These are phyloP conservation scores for Aspergillus glaucus DNA, from an alignment of 2,329 filamentous ascomycete genomes.

Conservation along the genomic window DNA sequence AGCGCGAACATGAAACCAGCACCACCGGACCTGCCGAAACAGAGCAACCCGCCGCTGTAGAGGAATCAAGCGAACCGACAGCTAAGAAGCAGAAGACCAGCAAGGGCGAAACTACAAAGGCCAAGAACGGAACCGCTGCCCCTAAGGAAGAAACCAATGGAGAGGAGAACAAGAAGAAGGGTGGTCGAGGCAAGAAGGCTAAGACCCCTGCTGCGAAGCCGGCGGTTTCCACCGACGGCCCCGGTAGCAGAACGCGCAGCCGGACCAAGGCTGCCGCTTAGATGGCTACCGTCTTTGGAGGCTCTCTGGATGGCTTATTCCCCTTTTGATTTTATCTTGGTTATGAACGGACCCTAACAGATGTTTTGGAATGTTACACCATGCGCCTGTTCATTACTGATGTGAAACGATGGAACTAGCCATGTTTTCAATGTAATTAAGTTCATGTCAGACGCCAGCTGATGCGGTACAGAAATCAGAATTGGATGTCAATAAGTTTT, in stretches of 20 bases:
- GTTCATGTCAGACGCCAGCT: not conserved
- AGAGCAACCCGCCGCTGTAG: slow-evolving; percentile 7
- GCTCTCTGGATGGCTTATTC: not conserved
- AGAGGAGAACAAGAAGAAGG: slow-evolving; percentile 27
- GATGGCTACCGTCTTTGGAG: not conserved
- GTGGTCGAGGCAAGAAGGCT: slow-evolving; percentile 26
- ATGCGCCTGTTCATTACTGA: not conserved
- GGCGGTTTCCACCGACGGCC: slow-evolving; percentile 23
- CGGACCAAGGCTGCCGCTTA: slow-evolving; percentile 24
- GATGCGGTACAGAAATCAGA: too few species aligned
- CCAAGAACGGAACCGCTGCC: slow-evolving; percentile 11
- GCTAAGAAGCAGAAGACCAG: slow-evolving; percentile 33
- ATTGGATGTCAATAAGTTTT: too few species aligned
- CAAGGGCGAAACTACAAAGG: slow-evolving; percentile 2
- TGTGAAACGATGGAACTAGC: not conserved
- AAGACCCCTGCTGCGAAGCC: slow-evolving; percentile 22
- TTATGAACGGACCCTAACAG: not conserved
- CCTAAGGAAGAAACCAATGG: slow-evolving; percentile 14
- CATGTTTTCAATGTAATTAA: not conserved
- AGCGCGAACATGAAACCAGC: slow-evolving; percentile 17
- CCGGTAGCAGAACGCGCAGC: slow-evolving; percentile 35
- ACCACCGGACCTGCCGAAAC: not conserved
- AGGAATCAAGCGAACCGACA: slow-evolving; percentile 16
- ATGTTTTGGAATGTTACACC: not conserved
- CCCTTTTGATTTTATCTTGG: too few species aligned